Evolutionary conservation across 2,329 filamentous ascomycete species (phyloP), one percentile per base, ranked within the genome.

Genomic region (Penicillium digitatum): DNA sequence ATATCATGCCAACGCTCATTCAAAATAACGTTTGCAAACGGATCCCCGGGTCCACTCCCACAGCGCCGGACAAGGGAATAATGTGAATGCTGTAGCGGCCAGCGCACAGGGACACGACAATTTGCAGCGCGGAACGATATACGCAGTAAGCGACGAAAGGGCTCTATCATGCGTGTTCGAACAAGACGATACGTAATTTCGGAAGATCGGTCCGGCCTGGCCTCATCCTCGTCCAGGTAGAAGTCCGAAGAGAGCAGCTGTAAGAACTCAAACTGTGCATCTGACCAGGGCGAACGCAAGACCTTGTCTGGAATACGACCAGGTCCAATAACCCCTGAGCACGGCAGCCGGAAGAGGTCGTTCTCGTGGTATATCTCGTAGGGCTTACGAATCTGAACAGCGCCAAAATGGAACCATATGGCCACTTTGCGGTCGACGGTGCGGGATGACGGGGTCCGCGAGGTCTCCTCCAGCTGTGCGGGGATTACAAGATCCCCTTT

Each of bases 221-320:
- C 55, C 32, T 65, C 57, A 31, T 74, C 68, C 22, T 70, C 68
- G 47, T 76, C 73, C n/a, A 75, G 64, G 35, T 72, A 74, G 6
- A 73, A 71, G 27, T 70, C 68, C 14, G 57, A 54, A 1, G 71
- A 66, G 0, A 78, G 58, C 0, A 78, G 56, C 14, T 69, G 62
- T 2, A 78, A 65, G 10, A 78, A 69, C 26, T 72, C 68, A 5
- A 77, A 62, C 37, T 75, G 73, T 8, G 67, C 52, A 5, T 68
- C 61, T 0, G 72, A 74, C 74, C 74, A 78, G 4, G 74, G 73
- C 0, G 60, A 42, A 8, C 61, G 52, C 3, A 78, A 68, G 2
- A 78, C 53, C 46, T 71, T 71, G 40, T 74, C 68, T 0, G 75
- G 75, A 39, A 78, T 70, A 7, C 68, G 66, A 3, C 67, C 66